phyloP scores from a whole-genome alignment of 1,139 yeast genomes.

The Martiniozyma asiatica region DNA sequence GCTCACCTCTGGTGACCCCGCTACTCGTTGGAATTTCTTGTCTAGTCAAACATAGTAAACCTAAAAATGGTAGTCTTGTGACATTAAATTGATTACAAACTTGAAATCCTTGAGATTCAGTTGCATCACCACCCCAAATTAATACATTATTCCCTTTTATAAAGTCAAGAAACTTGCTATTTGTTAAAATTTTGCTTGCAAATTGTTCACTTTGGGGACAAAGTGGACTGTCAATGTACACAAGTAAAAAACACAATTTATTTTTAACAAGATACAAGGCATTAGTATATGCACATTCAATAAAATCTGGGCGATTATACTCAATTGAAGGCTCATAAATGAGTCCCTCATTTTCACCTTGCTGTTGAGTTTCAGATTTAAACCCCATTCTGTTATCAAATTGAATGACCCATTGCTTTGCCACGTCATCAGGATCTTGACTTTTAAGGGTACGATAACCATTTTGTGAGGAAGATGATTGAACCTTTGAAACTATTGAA shows the following conservation, averaged over 20 bases:
- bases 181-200: conserved; percentile 43
- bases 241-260: conserved; percentile 57
- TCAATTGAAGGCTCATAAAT: conserved; percentile 10
- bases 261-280: conserved; percentile 59
- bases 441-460: conserved; percentile 13
- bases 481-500: conserved; percentile 15
- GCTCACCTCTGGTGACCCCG: conserved; percentile 40
- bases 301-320: conserved; percentile 29
- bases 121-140: conserved; percentile 84
- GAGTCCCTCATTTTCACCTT: conserved; percentile 1
- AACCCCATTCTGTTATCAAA: conserved; percentile 23
- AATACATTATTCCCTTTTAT: conserved; percentile 41
- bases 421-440: conserved; percentile 22
- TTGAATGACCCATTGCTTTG: conserved; percentile 19
- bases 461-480: too few species aligned
- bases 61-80: conserved; percentile 71
- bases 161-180: conserved; percentile 39
- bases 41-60: conserved; percentile 48
- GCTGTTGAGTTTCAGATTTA: conserved; percentile 4
- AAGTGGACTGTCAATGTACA: conserved; percentile 63
- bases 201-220: conserved; percentile 52
- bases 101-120: conserved; percentile 73
- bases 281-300: conserved; percentile 66
- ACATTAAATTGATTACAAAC: conserved; percentile 67
- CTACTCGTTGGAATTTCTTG: conserved; percentile 46